Conservation (phyloP, 2,329 filamentous ascomycete genomes). For the Cladophialophora psammophila region DNA sequence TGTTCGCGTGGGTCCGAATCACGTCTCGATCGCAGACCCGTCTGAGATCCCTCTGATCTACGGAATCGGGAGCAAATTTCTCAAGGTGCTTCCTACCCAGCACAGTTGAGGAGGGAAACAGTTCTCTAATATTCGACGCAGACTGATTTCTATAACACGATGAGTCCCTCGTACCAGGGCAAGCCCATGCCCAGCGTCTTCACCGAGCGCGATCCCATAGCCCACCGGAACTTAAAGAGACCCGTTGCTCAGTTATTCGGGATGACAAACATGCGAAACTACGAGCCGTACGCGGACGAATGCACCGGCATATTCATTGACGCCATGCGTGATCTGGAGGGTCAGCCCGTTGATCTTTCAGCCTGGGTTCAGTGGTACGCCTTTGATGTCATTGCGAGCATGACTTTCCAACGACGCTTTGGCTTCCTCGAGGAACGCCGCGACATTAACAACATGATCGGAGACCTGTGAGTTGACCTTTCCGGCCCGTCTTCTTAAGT, state of each 20-base stretch:
- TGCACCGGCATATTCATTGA: slow-evolving; percentile 27
- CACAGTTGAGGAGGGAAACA: not conserved
- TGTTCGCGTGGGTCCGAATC: slow-evolving; percentile 30
- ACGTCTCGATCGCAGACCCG: slow-evolving; percentile 30
- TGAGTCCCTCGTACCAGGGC: slow-evolving; percentile 22
- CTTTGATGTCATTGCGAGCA: slow-evolving; percentile 69
- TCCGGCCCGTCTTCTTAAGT: not conserved
- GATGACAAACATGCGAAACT: slow-evolving; percentile 57
- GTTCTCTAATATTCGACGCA: not conserved
- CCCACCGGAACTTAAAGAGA: slow-evolving; percentile 39
- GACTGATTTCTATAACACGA: slow-evolving; percentile 26
- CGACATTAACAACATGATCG: slow-evolving; percentile 65
- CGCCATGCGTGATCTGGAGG: slow-evolving; percentile 25
- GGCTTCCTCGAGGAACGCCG: slow-evolving; percentile 76
- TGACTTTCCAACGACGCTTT: slow-evolving; percentile 65
- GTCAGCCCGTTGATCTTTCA: slow-evolving; percentile 27
- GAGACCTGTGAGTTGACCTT: slow-evolving; percentile 8
- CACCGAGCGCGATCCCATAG: slow-evolving; percentile 19
- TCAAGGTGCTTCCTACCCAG: slow-evolving; percentile 9
- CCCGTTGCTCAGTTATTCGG: slow-evolving; percentile 55
- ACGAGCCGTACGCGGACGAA: slow-evolving; percentile 57
- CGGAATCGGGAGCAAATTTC: slow-evolving; percentile 23
- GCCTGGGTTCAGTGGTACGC: slow-evolving; percentile 79
- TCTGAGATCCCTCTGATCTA: slow-evolving; percentile 32
- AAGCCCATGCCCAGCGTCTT: slow-evolving; percentile 28